Evolutionary conservation across 2,329 filamentous ascomycete species (phyloP).

Genomic region (Colletotrichum graminicola): DNA sequence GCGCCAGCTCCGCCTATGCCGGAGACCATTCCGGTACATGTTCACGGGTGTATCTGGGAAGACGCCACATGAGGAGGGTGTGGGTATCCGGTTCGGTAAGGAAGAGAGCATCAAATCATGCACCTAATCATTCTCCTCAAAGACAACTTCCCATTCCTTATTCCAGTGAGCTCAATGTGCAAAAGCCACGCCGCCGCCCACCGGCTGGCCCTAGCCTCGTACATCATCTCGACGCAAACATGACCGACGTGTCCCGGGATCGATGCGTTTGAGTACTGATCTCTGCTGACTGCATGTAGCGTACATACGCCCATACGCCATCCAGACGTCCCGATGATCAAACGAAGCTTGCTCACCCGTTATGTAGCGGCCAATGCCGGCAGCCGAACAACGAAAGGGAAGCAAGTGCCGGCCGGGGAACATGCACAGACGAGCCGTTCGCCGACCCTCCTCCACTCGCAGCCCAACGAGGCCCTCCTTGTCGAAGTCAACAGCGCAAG

Average conservation of each 20-base stretch:
- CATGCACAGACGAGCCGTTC: constrained; percentile 33
- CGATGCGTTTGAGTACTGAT: background rate
- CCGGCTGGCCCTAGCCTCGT: background rate
- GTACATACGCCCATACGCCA: background rate
- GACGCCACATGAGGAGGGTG: background rate
- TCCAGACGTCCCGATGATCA: constrained; percentile 1
- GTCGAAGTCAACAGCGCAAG: background rate
- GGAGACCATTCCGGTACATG: constrained; percentile 6
- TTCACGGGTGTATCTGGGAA: constrained; percentile 18
- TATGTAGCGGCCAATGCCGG: constrained; percentile 10
- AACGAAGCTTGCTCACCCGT: background rate
- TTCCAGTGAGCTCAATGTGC: background rate
- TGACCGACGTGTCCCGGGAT: background rate
- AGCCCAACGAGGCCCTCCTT: constrained; percentile 3
- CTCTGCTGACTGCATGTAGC: background rate
- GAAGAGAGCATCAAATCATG: background rate
- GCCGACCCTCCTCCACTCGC: constrained; percentile 7
- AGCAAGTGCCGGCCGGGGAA: constrained; percentile 12
- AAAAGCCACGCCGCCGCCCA: background rate
- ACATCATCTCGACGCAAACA: background rate
- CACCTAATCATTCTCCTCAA: background rate
- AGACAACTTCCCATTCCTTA: background rate
- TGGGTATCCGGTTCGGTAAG: background rate
- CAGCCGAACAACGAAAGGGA: background rate
- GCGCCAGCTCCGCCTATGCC: constrained; percentile 22